phyloP scores from a whole-genome alignment of 2,329 filamentous ascomycete genomes.

The Stagonosporopsis vannaccii region DNA sequence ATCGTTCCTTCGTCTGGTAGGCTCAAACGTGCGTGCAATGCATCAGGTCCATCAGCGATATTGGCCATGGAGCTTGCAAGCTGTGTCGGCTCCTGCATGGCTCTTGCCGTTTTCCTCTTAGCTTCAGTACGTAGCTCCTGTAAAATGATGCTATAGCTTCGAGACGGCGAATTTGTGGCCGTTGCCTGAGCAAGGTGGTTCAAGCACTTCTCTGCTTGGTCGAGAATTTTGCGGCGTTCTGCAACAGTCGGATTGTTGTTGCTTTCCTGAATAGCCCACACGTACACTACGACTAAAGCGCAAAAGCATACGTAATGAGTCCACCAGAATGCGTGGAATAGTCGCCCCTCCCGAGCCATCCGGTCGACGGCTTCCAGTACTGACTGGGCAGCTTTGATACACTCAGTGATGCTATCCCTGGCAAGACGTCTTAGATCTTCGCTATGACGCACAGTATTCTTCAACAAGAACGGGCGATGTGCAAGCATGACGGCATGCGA shows the following conservation, averaged over 20 bases:
- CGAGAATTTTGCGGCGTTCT: conserved; percentile 43
- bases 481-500: conserved; percentile 47
- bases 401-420: conserved; percentile 51
- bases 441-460: conserved; percentile 21
- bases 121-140: conserved; percentile 56
- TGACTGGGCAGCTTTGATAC: conserved; percentile 53
- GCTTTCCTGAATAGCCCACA: conserved; percentile 56
- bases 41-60: neutral
- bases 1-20: neutral
- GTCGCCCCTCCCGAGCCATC: conserved; percentile 47
- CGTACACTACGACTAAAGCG: conserved; percentile 57
- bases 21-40: neutral
- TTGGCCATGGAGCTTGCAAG: neutral
- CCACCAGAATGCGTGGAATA: conserved; percentile 58
- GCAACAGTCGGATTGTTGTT: conserved; percentile 14
- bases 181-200: conserved; percentile 57
- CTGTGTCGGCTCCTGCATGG: conserved; percentile 14
- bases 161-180: conserved; percentile 56
- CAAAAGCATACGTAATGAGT: conserved; percentile 60
- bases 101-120: conserved; percentile 28
- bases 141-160: conserved; percentile 58
- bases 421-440: conserved; percentile 41
- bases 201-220: conserved; percentile 55
- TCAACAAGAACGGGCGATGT: conserved; percentile 43
- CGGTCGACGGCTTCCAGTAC: conserved; percentile 48